Conservation (phyloP, 768 basidiomycete genomes). For the Suillus spraguei region DNA sequence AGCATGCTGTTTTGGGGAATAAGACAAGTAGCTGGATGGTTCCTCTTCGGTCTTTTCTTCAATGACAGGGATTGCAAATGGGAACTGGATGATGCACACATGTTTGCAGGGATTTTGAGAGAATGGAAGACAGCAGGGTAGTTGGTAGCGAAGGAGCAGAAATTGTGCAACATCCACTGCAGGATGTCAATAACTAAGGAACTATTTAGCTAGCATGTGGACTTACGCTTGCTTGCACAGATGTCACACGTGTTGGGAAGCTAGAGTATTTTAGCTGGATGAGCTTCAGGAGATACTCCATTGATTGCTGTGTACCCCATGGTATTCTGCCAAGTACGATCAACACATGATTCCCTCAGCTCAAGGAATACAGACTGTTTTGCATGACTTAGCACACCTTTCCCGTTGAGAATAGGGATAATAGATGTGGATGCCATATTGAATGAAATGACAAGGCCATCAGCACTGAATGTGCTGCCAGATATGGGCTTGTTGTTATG, state of each 20-base stretch:
- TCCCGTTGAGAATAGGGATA: conserved; percentile 84
- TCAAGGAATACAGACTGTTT: conserved; percentile 62
- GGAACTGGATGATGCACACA: conserved; percentile 88
- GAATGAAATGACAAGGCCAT: conserved; percentile 89
- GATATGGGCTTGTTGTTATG: conserved; percentile 57
- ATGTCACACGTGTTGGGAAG: conserved; percentile 84
- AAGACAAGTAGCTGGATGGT: conserved; percentile 30
- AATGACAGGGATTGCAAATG: conserved; percentile 59
- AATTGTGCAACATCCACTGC: conserved; percentile 90
- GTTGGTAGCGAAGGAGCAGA: conserved; percentile 81
- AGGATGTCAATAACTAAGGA: not conserved
- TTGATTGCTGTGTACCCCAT: conserved; percentile 89
- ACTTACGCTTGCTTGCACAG: conserved; percentile 74
- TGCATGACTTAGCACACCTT: conserved; percentile 79
- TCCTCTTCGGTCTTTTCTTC: conserved; percentile 95
- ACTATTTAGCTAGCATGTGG: conserved; percentile 1
- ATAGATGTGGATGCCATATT: conserved; percentile 91
- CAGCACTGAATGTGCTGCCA: conserved; percentile 47
- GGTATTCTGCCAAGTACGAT: conserved; percentile 69
- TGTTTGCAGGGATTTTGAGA: conserved; percentile 62
- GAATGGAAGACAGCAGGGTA: conserved; percentile 68
- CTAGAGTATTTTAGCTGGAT: conserved; percentile 95
- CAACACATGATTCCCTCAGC: conserved; percentile 1
- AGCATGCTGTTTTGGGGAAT: conserved; percentile 34
- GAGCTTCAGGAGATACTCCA: conserved; percentile 90